These are phyloP conservation scores for Leccinum solheimii DNA, from an alignment of 1,284 basidiomycete genomes.

Conservation along the genomic window DNA sequence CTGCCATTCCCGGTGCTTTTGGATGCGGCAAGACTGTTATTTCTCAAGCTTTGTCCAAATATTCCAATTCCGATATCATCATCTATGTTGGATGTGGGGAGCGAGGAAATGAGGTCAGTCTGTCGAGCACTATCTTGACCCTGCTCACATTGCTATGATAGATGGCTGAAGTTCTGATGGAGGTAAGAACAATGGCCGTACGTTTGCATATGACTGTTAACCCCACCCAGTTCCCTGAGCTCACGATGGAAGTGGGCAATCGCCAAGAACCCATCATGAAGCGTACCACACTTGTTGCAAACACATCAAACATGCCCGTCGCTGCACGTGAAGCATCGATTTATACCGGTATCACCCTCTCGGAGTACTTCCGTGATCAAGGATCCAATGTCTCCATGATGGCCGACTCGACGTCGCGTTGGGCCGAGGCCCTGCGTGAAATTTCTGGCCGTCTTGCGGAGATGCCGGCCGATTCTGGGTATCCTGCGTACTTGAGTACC, in stretches of 20 bases:
- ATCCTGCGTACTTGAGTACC: conserved; percentile 95
- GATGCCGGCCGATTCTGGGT: conserved; percentile 99
- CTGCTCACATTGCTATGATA: conserved; percentile 34
- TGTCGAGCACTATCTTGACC: background rate
- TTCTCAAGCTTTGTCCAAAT: conserved; percentile 97
- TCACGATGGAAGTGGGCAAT: conserved; percentile 88
- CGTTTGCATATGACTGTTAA: conserved; percentile 8
- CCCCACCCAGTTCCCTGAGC: conserved; percentile 75
- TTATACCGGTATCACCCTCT: conserved; percentile 99
- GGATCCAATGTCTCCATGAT: conserved; percentile 99
- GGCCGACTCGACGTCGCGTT: conserved; percentile 99
- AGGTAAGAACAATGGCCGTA: conserved; percentile 48
- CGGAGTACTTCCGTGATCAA: conserved; percentile 99
- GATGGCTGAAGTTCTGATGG: conserved; percentile 99
- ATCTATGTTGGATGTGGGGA: conserved; percentile 98
- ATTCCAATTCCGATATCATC: conserved; percentile 99
- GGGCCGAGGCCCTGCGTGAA: conserved; percentile 99
- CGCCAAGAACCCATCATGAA: conserved; percentile 99
- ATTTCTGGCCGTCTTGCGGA: conserved; percentile 99
- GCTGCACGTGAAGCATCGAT: conserved; percentile 99
- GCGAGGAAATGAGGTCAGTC: conserved; percentile 80
- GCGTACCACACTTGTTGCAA: conserved; percentile 97
- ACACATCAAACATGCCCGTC: conserved; percentile 99
- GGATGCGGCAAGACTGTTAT: conserved; percentile 98
- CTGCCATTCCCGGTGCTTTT: conserved; percentile 98